Base-by-base conservation (phyloP, 331 rosid genomes). In the Malus hybrid region DNA sequence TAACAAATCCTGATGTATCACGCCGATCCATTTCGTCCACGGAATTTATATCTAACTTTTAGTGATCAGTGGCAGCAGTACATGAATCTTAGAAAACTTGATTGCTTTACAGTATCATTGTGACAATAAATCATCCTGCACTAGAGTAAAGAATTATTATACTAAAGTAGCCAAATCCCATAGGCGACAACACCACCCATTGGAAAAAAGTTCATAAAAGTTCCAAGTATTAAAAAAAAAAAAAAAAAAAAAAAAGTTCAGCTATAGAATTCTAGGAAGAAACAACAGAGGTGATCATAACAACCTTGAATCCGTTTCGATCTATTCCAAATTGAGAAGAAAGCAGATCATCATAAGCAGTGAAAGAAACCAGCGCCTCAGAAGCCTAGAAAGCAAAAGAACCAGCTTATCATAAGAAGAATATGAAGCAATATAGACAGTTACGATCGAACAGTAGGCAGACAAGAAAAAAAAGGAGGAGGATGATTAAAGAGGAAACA, bases 1-100 rank as follows among this genome's bases (percentile, higher is more conserved):
- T 95, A 61, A 95, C 99, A 87, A 95, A 95, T 81, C 98, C 99
- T 0, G 99, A 95, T 46, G 99, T 95, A 86, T 95, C 99, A 3
- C 88, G 89, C 6, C 99, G 91, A 83, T 95, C 99, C 99, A 95
- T 93, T 79, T 78, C 52, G 53, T 65, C 71, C 75, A 75, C 33
- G 42, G 80, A 80, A 60, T 81, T 56, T 83, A 81, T 78, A 67
- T 70, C 48, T 36, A 48, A 68, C 65, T 74, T 78, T 79, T 72
- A 77, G 81, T 79, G 82, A 74, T 86, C 84, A 82, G 82, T 20
- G 78, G 87, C 79, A 70, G 76, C 66, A 46, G 84, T 63, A 76
- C 81, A 76, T 50, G 72, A 89, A 80, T 71, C 86, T 77, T 71
- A 69, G 66, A 28, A 65, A n/a, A 76, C 67, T 80, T 52, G 81